A percentile compares a stretch with the other conserved stretches of the same genome.
These are phyloP conservation scores for Aspergillus aculeatus DNA, from an alignment of 2,329 filamentous ascomycete genomes.

Conservation along the genomic window DNA sequence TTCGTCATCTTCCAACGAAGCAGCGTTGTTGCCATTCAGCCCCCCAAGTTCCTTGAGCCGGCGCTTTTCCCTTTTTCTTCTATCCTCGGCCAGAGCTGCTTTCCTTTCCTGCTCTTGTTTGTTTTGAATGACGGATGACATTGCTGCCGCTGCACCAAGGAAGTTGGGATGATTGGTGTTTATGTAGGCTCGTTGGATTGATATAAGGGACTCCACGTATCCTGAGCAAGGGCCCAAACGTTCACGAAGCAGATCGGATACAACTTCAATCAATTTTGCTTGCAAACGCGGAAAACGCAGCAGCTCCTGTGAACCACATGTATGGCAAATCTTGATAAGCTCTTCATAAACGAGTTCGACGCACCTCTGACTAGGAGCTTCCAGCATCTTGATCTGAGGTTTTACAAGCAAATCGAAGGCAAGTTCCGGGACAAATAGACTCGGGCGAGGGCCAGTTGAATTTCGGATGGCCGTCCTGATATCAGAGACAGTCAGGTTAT, in stretches of 20 bases:
- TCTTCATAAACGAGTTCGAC: constrained; percentile 98
- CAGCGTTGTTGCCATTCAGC: constrained; percentile 63
- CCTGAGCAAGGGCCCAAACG: constrained; percentile 81
- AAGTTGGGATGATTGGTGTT: constrained; percentile 99
- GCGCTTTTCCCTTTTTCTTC: constrained; percentile 78
- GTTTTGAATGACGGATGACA: constrained; percentile 92
- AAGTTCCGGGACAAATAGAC: constrained; percentile 94
- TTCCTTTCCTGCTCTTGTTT: constrained; percentile 94
- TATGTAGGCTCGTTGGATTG: constrained; percentile 97
- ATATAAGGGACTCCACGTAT: constrained; percentile 95
- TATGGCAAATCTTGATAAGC: constrained; percentile 98
- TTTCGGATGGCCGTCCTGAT: constrained; percentile 97
- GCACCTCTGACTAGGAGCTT: constrained; percentile 91
- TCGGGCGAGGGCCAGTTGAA: constrained; percentile 91
- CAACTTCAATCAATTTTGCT: constrained; percentile 95
- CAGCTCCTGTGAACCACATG: constrained; percentile 91
- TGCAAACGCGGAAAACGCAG: constrained; percentile 89
- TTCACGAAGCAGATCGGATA: constrained; percentile 91
- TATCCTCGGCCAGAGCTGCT: constrained; percentile 74
- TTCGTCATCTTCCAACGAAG: constrained; percentile 65
- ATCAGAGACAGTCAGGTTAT: constrained; percentile 89
- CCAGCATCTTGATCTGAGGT: constrained; percentile 95
- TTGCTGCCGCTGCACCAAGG: constrained; percentile 90
- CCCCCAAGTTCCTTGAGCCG: constrained; percentile 77
- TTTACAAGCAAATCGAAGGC: constrained; percentile 97